These are phyloP conservation scores for Colletotrichum tropicicola DNA, from an alignment of 2,329 filamentous ascomycete genomes.

Conservation along the genomic window DNA sequence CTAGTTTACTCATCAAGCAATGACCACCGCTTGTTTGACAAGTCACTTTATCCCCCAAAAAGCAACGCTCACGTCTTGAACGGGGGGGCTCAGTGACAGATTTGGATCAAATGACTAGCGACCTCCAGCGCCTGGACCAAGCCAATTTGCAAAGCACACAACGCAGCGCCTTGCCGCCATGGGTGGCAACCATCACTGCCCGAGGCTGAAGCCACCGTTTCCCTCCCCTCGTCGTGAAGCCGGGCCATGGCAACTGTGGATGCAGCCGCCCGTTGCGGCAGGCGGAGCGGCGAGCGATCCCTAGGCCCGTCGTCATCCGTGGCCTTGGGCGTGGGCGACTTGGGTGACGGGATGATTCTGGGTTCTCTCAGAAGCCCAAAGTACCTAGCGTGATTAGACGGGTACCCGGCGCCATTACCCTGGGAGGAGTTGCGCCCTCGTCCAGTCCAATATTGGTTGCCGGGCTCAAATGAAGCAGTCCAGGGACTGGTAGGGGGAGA, in stretches of 20 bases:
- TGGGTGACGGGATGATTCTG: background rate
- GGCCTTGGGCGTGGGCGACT: background rate
- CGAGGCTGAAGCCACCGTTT: conserved; percentile 3
- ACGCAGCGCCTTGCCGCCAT: background rate
- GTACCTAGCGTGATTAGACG: background rate
- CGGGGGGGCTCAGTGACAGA: background rate
- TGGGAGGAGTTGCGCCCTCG: background rate
- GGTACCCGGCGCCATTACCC: background rate
- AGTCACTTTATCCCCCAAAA: conserved; percentile 6
- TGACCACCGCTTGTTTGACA: conserved; percentile 20
- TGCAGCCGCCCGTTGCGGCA: conserved; percentile 1
- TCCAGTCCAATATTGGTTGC: background rate
- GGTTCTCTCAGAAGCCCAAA: background rate
- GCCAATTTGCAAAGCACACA: background rate
- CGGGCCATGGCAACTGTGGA: background rate
- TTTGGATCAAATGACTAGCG: conserved; percentile 4
- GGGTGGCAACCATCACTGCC: background rate
- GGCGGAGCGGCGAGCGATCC: conserved; percentile 1
- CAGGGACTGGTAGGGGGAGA: background rate
- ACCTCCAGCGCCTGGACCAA: background rate
- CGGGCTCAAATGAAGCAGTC: conserved; percentile 1
- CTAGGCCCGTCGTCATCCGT: background rate
- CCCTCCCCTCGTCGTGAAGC: background rate
- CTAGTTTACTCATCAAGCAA: conserved; percentile 7
- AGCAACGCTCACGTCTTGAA: background rate